Evolutionary conservation across 768 basidiomycete species (phyloP), one percentile per base, ranked within the genome.

Genomic region (Cystobasidium onofrii): DNA sequence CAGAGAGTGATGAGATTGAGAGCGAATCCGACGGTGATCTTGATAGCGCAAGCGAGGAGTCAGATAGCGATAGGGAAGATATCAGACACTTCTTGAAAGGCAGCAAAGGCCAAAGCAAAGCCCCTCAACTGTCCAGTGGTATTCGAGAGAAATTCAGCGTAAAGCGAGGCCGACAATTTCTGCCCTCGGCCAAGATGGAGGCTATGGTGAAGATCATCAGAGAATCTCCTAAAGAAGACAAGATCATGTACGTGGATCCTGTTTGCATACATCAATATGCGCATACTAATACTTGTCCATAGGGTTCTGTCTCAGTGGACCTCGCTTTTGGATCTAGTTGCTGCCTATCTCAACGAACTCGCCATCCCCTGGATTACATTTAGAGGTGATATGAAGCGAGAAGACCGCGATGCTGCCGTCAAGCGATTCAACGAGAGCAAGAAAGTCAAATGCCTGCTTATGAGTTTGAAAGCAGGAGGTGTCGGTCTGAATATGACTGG

Each of bases 401-500:
- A 13, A 17, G 65, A 41, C 10, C 41, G 65, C 27, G 65, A 67
- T 43, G 65, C 7, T 15, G 65, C 65, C 1, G 44, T 67, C 44
- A 7, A 52, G 29, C 6, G 46, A 13, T 67, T 67, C 44, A 52
- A 67, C 15, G 44, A 25, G 6, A 23, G 17, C 41, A 41, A n/a
- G 27, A 52, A 27, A 20, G 27, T 46, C 4, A 67, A 67, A 67
- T 43, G 41, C 44, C 12, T 67, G 29, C 34, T 67, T 9, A 67
- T 67, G 65, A 50, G 44, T 20, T 23, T 67, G 44, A 46, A 52
- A 43, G 41, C 44, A 6, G 50, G 41, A 4, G 65, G 65, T 54
- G 65, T 67, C 20, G 65, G 65, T 29, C 65, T 67, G 4, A 67
- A 46, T 27, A 6, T 67, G 36, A 31, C 44, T 52, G 65, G 41